Percentiles rank a stretch among this genome's conserved stretches.
phyloP scores from a whole-genome alignment of 2,329 filamentous ascomycete genomes.

The Dryadomyces quercivorus region DNA sequence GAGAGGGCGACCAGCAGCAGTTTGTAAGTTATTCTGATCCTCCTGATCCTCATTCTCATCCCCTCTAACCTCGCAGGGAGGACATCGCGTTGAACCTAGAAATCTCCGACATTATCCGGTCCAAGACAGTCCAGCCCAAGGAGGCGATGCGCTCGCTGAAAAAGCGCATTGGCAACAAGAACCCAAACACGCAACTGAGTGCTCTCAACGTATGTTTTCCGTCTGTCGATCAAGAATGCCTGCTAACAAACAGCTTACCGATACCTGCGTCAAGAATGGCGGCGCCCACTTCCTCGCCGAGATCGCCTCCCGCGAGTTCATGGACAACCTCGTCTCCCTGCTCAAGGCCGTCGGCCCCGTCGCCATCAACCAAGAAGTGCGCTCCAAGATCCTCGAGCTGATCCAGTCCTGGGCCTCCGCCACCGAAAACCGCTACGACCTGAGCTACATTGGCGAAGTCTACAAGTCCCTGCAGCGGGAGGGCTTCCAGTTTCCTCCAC shows the following conservation, averaged over 20 bases:
- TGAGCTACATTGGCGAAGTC: conserved; percentile 78
- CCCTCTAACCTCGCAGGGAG: conserved; percentile 44
- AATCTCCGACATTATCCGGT: conserved; percentile 94
- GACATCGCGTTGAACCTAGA: conserved; percentile 96
- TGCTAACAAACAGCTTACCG: conserved; percentile 53
- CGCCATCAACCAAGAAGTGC: conserved; percentile 74
- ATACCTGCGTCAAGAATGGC: conserved; percentile 98
- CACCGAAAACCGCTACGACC: conserved; percentile 70
- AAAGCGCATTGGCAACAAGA: conserved; percentile 89
- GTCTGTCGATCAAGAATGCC: background rate
- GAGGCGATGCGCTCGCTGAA: conserved; percentile 97
- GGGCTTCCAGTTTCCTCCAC: conserved; percentile 81
- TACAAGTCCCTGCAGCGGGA: conserved; percentile 75
- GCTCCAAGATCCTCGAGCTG: conserved; percentile 79
- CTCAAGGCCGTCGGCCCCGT: conserved; percentile 66
- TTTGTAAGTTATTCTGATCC: conserved; percentile 45
- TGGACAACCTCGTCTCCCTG: conserved; percentile 90
- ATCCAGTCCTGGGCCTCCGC: conserved; percentile 90
- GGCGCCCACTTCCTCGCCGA: conserved; percentile 89
- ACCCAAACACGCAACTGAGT: conserved; percentile 91
- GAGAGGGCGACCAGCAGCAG: conserved; percentile 91
- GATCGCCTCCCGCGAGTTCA: conserved; percentile 93
- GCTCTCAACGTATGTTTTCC: conserved; percentile 62
- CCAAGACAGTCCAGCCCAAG: conserved; percentile 92
- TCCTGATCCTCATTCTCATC: background rate